Conservation (phyloP, 1,284 basidiomycete species). For the Boletellus deceptivus region DNA sequence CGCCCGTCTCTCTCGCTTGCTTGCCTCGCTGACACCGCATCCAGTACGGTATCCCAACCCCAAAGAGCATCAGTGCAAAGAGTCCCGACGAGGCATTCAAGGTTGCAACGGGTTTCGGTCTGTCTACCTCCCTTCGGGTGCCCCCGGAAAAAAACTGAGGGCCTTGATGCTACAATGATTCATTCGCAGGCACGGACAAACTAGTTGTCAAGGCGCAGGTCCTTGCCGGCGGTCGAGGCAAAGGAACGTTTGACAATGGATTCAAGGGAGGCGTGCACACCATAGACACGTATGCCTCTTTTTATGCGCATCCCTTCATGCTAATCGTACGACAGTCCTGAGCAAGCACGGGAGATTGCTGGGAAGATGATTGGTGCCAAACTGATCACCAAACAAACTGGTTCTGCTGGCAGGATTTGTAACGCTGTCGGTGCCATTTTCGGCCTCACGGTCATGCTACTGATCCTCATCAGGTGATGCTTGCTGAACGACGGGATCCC, state of each 20-base stretch:
- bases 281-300: conserved; percentile 72
- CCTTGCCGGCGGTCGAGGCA: conserved; percentile 96
- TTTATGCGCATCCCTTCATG: background rate
- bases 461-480: conserved; percentile 75
- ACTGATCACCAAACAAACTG: conserved; percentile 99
- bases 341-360: conserved; percentile 87
- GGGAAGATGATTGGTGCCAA: conserved; percentile 93
- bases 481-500: conserved; percentile 92
- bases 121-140: conserved; percentile 16
- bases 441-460: conserved; percentile 8
- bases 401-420: conserved; percentile 88
- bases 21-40: conserved; percentile 2
- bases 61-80: conserved; percentile 87
- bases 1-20: conserved; percentile 7
- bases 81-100: conserved; percentile 87
- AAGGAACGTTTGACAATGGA: conserved; percentile 96
- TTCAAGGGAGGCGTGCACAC: conserved; percentile 98
- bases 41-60: conserved; percentile 96
- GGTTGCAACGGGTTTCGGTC: conserved; percentile 87
- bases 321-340: conserved; percentile 55
- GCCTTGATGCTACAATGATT: background rate
- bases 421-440: conserved; percentile 70
- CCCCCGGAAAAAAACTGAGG: background rate
- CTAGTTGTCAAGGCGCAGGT: conserved; percentile 99
- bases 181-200: conserved; percentile 54